Conservation (phyloP, 2,329 filamentous ascomycete genomes). For the Sclerotinia glacialis region DNA sequence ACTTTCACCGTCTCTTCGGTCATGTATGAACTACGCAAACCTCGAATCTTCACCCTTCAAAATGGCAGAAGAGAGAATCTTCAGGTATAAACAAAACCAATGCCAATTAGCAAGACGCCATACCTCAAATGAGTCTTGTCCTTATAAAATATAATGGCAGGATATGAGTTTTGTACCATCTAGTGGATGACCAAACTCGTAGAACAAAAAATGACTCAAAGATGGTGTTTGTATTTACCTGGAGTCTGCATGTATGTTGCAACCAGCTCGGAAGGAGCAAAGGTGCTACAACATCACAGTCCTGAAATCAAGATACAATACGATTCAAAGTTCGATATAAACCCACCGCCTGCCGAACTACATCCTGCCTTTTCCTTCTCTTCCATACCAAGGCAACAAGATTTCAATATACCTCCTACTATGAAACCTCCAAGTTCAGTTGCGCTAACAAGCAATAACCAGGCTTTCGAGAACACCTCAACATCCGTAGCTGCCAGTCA, state of each 20-base stretch:
- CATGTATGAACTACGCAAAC: background rate
- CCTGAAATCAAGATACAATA: background rate
- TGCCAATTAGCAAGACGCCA: background rate
- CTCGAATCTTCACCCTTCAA: background rate
- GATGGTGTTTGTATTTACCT: constrained; percentile 28
- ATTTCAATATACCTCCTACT: background rate
- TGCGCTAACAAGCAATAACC: constrained; percentile 9
- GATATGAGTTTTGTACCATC: background rate
- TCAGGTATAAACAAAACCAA: background rate
- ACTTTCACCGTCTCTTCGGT: background rate
- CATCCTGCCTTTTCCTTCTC: constrained; percentile 5
- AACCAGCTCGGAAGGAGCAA: constrained; percentile 10
- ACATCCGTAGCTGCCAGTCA: constrained; percentile 97
- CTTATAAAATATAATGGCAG: background rate
- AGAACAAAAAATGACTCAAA: constrained; percentile 3
- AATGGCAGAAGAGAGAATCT: background rate
- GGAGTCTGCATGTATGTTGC: constrained; percentile 27
- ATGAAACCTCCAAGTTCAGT: background rate
- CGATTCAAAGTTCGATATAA: constrained; percentile 3
- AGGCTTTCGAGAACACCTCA: constrained; percentile 99
- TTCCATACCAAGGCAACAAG: background rate
- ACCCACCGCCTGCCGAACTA: background rate
- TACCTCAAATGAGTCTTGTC: background rate
- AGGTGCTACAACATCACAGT: constrained; percentile 20
- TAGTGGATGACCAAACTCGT: background rate